A percentile compares a stretch with the other conserved stretches of the same genome.
These are phyloP conservation scores for Trichosanthes cucumerina DNA, from an alignment of 306 rosid species.

Conservation along the genomic window DNA sequence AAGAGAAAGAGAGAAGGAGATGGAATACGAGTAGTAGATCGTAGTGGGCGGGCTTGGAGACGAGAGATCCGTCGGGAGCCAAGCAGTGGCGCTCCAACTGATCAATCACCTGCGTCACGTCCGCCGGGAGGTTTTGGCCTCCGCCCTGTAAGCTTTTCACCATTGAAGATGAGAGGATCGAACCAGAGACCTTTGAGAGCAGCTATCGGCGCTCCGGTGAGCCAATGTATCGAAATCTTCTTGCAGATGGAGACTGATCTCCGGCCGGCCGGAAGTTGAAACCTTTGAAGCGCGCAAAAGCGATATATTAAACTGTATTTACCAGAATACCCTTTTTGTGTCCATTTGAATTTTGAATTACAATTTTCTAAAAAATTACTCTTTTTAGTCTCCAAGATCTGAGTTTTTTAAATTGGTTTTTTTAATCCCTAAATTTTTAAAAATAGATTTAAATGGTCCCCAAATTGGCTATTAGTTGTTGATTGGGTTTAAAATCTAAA, in stretches of 20 bases:
- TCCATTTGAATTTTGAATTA: not conserved
- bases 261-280: not conserved
- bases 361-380: too few species aligned
- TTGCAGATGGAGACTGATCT: not conserved
- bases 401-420: too few species aligned
- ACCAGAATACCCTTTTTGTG: conserved; percentile 1
- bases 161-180: conserved; percentile 25
- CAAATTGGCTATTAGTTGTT: too few species aligned
- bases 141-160: conserved; percentile 50
- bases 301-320: not conserved
- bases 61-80: conserved; percentile 86
- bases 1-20: conserved; percentile 14
- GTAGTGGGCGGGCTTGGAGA: conserved; percentile 62
- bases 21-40: conserved; percentile 63
- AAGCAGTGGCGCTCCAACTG: conserved; percentile 90
- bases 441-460: too few species aligned
- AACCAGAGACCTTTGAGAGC: conserved; percentile 23
- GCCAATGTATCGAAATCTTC: not conserved
- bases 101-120: conserved; percentile 63
- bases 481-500: too few species aligned
- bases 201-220: not conserved
- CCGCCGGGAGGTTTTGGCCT: conserved; percentile 57
- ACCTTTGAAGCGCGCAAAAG: not conserved
- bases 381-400: too few species aligned
- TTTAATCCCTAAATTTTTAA: too few species aligned